A percentile compares a stretch with the other conserved stretches of the same genome.
These are phyloP conservation scores for Neopestalotiopsis clavispora DNA, from an alignment of 2,329 filamentous ascomycete species.

Conservation along the genomic window DNA sequence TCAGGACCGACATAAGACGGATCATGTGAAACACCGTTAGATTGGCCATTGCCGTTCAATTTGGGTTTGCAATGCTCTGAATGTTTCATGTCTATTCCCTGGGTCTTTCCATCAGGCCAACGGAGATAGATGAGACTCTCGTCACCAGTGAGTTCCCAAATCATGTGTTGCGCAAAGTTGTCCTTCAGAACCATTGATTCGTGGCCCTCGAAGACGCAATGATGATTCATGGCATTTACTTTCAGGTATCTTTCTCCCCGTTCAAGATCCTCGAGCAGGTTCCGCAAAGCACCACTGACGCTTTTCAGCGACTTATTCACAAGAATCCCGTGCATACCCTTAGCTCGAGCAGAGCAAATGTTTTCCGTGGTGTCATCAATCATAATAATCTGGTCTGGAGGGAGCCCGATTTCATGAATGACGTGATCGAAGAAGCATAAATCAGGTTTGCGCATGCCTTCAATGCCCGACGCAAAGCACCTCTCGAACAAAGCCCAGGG, in stretches of 20 bases:
- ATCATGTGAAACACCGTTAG: neutral
- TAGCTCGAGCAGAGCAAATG: constrained; percentile 27
- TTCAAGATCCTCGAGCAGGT: constrained; percentile 20
- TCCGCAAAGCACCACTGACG: constrained; percentile 4
- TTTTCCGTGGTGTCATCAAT: constrained; percentile 27
- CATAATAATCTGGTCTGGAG: constrained; percentile 23
- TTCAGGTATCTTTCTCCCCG: constrained; percentile 21
- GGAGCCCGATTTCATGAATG: constrained; percentile 20
- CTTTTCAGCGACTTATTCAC: neutral
- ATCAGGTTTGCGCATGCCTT: constrained; percentile 30
- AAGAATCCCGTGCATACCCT: constrained; percentile 21
- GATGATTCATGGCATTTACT: constrained; percentile 19
- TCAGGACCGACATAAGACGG: neutral
- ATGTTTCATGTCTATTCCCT: neutral
- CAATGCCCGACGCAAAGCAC: constrained; percentile 21
- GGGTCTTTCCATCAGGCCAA: constrained; percentile 22
- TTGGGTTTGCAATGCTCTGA: neutral
- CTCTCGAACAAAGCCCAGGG: constrained; percentile 21
- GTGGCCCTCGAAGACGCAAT: constrained; percentile 35
- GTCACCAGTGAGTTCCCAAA: constrained; percentile 38
- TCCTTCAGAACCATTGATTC: constrained; percentile 32
- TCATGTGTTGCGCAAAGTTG: constrained; percentile 41
- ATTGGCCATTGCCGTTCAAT: neutral
- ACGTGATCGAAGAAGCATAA: constrained; percentile 27
- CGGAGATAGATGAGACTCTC: constrained; percentile 24